phyloP scores from a whole-genome alignment of 768 basidiomycete genomes.

The Serendipita vermifera region DNA sequence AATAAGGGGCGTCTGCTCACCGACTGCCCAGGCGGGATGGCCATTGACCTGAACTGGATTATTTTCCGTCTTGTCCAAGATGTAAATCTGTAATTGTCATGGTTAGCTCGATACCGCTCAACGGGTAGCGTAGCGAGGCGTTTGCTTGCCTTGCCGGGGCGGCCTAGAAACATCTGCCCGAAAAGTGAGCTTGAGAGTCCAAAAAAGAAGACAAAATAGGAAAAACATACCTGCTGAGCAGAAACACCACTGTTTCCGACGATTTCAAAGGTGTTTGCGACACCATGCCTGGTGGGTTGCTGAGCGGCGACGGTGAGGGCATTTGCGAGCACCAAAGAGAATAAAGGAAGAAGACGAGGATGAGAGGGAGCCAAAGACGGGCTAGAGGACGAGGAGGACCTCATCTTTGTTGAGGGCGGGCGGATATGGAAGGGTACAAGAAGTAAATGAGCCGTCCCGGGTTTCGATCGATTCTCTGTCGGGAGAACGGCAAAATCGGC shows the following conservation, averaged over 20 bases:
- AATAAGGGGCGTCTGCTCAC: not conserved
- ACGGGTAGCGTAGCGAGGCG: not conserved
- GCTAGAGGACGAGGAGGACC: too few relatives aligned
- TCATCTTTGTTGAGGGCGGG: not conserved
- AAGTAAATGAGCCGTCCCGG: too few relatives aligned
- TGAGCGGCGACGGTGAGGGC: not conserved
- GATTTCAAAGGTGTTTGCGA: slow-evolving; percentile 43
- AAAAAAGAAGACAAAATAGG: not conserved
- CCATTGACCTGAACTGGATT: slow-evolving; percentile 52
- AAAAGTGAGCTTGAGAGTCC: not conserved
- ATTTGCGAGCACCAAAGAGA: not conserved
- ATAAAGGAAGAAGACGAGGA: not conserved
- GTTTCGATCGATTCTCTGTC: too few relatives aligned
- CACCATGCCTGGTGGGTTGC: slow-evolving; percentile 15
- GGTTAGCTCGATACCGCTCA: not conserved
- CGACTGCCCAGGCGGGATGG: slow-evolving; percentile 53
- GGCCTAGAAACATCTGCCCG: not conserved
- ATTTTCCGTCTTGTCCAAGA: slow-evolving; percentile 66
- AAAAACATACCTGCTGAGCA: slow-evolving; percentile 51
- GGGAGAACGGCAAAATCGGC: too few relatives aligned
- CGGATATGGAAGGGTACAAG: not conserved
- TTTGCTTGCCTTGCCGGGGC: not conserved
- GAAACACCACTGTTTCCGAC: slow-evolving; percentile 60
- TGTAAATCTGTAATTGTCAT: slow-evolving; percentile 10
- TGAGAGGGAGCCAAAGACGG: too few relatives aligned